These are phyloP conservation scores for Penicillium longicatenatum DNA, from an alignment of 495 filamentous ascomycete genomes.

Conservation along the genomic window DNA sequence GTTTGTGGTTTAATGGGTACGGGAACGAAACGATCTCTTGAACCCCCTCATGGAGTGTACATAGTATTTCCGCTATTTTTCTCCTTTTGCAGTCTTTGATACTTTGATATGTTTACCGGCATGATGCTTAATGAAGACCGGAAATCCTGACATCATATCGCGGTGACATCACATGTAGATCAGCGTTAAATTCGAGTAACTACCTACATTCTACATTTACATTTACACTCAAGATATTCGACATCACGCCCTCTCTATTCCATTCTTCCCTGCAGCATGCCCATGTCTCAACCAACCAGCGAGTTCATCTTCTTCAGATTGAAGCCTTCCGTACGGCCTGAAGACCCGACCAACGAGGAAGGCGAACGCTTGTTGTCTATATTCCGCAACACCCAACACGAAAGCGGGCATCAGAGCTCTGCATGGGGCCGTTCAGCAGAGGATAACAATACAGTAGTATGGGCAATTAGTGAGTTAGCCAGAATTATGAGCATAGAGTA, in stretches of 20 bases:
- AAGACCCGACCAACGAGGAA: conserved; percentile 38
- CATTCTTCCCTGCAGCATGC: too few species aligned
- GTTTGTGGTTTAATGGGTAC: neutral
- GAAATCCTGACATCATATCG: conserved; percentile 26
- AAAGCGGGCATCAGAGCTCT: conserved; percentile 41
- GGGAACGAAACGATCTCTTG: conserved; percentile 1
- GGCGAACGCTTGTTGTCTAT: conserved; percentile 32
- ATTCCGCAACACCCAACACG: conserved; percentile 31
- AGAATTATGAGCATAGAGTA: neutral
- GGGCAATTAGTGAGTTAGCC: conserved; percentile 38
- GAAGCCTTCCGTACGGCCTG: conserved; percentile 42
- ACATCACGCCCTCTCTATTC: neutral
- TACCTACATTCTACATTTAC: neutral
- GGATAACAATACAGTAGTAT: conserved; percentile 39
- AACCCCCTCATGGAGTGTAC: conserved; percentile 8
- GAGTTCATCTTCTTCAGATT: conserved; percentile 46
- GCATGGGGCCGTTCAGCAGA: conserved; percentile 44
- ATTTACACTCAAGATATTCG: neutral
- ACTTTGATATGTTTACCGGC: conserved; percentile 3
- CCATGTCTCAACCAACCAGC: conserved; percentile 27
- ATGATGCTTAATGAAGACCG: conserved; percentile 11
- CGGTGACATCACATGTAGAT: conserved; percentile 18
- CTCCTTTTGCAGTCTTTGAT: conserved; percentile 1
- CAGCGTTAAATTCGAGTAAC: neutral
- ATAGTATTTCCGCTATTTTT: conserved; percentile 4